Percentiles rank a stretch among this genome's conserved stretches.
phyloP scores from a whole-genome alignment of 345 rosid species.

The Murraya paniculata region DNA sequence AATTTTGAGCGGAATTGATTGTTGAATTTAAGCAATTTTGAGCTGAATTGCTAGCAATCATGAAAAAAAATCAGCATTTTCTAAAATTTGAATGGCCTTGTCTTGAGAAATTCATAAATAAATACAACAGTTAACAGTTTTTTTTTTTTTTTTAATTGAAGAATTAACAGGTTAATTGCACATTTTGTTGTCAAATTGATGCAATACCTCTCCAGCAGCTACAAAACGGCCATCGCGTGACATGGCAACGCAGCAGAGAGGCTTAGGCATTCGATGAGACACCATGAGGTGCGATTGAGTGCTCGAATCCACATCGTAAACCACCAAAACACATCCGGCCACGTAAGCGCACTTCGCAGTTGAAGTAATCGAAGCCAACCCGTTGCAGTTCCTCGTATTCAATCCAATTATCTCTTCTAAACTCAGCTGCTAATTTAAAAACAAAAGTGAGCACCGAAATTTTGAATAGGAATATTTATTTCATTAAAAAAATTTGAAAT shows the following conservation, averaged over 20 bases:
- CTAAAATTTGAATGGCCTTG: too few species aligned
- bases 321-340: constrained; percentile 80
- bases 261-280: constrained; percentile 61
- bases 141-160: too few species aligned
- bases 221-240: constrained; percentile 61
- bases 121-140: too few species aligned
- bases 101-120: too few species aligned
- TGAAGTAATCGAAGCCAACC: constrained; percentile 50
- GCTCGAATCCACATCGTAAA: constrained; percentile 47
- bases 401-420: constrained; percentile 68
- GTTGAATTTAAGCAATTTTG: not conserved
- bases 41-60: not conserved
- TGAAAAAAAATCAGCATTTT: not conserved
- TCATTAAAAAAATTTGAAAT: not conserved
- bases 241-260: constrained; percentile 60
- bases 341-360: constrained; percentile 51
- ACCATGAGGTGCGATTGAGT: constrained; percentile 62
- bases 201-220: constrained; percentile 72
- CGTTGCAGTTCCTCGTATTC: constrained; percentile 60
- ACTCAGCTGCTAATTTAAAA: constrained; percentile 37
- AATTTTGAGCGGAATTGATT: not conserved
- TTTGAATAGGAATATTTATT: not conserved
- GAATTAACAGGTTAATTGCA: not conserved
- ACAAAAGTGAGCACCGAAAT: not conserved
- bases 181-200: not conserved